Percentiles rank a stretch among this genome's conserved stretches.
Conservation (phyloP, 2,329 filamentous ascomycete genomes). For the Verticillium zaregamsianum region DNA sequence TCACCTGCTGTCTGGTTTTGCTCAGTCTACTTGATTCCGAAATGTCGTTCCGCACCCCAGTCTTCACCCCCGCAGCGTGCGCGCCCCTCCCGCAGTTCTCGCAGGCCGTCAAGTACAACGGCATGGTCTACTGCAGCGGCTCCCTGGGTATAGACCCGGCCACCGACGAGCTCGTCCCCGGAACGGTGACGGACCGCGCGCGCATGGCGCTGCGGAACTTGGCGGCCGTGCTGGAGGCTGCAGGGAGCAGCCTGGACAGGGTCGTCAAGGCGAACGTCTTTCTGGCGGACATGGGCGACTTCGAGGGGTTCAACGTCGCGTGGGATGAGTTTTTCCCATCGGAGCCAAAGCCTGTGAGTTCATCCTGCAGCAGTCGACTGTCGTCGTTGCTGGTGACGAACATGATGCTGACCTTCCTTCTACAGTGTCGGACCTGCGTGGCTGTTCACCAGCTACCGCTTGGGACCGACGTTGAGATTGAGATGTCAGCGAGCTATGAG, state of each 20-base stretch:
- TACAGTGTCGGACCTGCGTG: constrained; percentile 51
- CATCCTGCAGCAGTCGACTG: neutral
- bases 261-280: constrained; percentile 67
- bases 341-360: constrained; percentile 41
- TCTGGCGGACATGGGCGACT: constrained; percentile 61
- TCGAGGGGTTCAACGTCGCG: constrained; percentile 53
- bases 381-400: no score
- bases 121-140: constrained; percentile 69
- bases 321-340: constrained; percentile 45
- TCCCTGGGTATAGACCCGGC: constrained; percentile 43
- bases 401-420: neutral
- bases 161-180: constrained; percentile 47
- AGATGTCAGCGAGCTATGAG: constrained; percentile 25
- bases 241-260: constrained; percentile 54
- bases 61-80: constrained; percentile 19
- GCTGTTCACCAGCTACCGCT: constrained; percentile 70
- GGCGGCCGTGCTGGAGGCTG: constrained; percentile 52
- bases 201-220: constrained; percentile 57
- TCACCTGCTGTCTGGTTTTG: no score
- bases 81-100: constrained; percentile 51
- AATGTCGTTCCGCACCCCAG: neutral
- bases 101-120: constrained; percentile 58
- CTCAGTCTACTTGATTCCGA: no score
- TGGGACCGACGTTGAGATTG: constrained; percentile 69
- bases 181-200: constrained; percentile 48